A percentile compares a stretch with the other conserved stretches of the same genome.
Conservation (phyloP, 2,329 filamentous ascomycete species). For the Aureobasidium zeae region DNA sequence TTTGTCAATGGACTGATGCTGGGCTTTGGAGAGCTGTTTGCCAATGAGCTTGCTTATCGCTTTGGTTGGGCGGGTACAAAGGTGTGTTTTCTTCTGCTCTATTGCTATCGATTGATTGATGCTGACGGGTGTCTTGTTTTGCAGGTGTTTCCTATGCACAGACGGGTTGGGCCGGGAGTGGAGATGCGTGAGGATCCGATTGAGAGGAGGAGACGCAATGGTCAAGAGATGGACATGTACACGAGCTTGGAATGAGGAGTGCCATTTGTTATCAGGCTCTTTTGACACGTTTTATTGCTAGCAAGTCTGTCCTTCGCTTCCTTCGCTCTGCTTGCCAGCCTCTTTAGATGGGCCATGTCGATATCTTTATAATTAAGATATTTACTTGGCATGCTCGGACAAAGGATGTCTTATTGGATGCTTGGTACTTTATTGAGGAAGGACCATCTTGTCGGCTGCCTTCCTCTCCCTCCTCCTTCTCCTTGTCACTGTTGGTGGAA, state of each 20-base stretch:
- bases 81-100: constrained; percentile 52
- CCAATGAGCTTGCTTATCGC: constrained; percentile 87
- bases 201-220: constrained; percentile 43
- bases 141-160: constrained; percentile 51
- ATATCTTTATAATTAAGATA: not conserved
- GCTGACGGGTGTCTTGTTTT: no score
- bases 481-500: no score
- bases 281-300: no score
- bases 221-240: constrained; percentile 53
- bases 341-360: no score
- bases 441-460: no score
- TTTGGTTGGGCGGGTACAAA: constrained; percentile 91
- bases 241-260: constrained; percentile 57
- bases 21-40: constrained; percentile 92
- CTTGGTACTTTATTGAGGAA: no score
- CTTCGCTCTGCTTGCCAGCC: no score
- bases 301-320: no score
- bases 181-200: constrained; percentile 63
- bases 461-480: no score
- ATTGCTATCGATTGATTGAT: not conserved
- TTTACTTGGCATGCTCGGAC: not conserved
- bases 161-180: constrained; percentile 70
- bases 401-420: no score
- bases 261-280: no score
- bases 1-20: constrained; percentile 98